Evolutionary conservation across 2,329 filamentous ascomycete species (phyloP).

Genomic region (Exophiala dermatitidis): DNA sequence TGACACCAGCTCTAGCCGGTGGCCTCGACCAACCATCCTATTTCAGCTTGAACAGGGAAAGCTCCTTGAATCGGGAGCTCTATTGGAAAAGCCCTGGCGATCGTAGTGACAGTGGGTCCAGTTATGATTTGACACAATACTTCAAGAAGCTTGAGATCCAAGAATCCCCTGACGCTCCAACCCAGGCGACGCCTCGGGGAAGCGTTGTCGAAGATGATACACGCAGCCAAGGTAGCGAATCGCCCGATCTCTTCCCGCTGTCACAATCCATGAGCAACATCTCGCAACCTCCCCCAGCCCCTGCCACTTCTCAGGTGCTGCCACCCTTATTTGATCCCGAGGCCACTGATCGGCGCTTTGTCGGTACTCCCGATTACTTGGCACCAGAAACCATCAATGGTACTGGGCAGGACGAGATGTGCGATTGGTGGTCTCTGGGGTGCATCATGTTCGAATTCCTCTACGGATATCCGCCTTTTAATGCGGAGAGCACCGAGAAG

Average conservation of each 20-base stretch:
- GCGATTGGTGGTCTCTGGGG: slow-evolving; percentile 99
- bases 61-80: slow-evolving; percentile 53
- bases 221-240: slow-evolving; percentile 63
- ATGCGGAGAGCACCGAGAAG: slow-evolving; percentile 79
- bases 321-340: slow-evolving; percentile 92
- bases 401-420: slow-evolving; percentile 91
- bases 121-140: slow-evolving; percentile 75
- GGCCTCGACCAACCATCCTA: slow-evolving; percentile 82
- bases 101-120: slow-evolving; percentile 78
- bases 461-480: slow-evolving; percentile 88
- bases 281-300: slow-evolving; percentile 29
- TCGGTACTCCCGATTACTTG: slow-evolving; percentile 93
- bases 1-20: slow-evolving; percentile 66
- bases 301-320: slow-evolving; percentile 63
- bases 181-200: slow-evolving; percentile 40
- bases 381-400: slow-evolving; percentile 96
- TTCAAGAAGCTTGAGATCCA: slow-evolving; percentile 70
- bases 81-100: slow-evolving; percentile 66
- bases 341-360: slow-evolving; percentile 85
- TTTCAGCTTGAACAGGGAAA: slow-evolving; percentile 67
- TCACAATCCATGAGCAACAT: slow-evolving; percentile 52
- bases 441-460: slow-evolving; percentile 97
- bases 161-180: slow-evolving; percentile 45
- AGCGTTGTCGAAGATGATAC: slow-evolving; percentile 68
- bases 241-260: slow-evolving; percentile 67